Conservation (phyloP, 331 rosid genomes). For the Quercus lobata region DNA sequence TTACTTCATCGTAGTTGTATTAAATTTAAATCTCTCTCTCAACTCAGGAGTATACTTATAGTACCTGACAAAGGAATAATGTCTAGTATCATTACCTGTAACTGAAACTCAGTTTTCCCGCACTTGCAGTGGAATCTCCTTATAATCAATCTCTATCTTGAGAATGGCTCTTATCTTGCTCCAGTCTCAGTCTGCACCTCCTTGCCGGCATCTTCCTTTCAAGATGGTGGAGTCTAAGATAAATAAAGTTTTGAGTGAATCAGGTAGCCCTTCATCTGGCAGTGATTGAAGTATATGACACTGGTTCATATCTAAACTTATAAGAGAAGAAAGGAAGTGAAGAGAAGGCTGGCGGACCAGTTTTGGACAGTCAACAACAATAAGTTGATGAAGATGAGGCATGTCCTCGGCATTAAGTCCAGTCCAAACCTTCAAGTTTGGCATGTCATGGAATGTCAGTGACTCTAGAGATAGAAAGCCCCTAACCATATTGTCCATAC, state of each 20-base stretch:
- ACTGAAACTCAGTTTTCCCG: too few relatives aligned
- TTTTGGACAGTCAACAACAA: not conserved
- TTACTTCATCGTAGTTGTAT: too few relatives aligned
- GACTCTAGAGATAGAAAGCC: slow-evolving; percentile 5
- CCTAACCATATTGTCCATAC: not conserved
- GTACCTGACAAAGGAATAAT: too few relatives aligned
- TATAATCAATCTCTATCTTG: not conserved
- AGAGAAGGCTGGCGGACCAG: not conserved
- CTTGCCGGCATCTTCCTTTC: not conserved
- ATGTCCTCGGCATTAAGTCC: not conserved
- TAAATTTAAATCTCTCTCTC: too few relatives aligned
- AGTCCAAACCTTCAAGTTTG: not conserved
- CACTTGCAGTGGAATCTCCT: not conserved
- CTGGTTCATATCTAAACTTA: not conserved
- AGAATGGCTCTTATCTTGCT: not conserved
- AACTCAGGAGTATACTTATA: too few relatives aligned
- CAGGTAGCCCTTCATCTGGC: not conserved
- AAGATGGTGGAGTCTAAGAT: not conserved
- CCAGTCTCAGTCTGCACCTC: not conserved
- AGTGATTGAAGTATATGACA: slow-evolving; percentile 2
- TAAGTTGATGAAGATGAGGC: slow-evolving; percentile 2
- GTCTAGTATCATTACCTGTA: too few relatives aligned
- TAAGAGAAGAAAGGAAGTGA: not conserved
- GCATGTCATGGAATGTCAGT: not conserved
- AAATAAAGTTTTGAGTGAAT: slow-evolving; percentile 1